Conservation (phyloP, 352 stramenopile species). For the Globisporangium ultimum region DNA sequence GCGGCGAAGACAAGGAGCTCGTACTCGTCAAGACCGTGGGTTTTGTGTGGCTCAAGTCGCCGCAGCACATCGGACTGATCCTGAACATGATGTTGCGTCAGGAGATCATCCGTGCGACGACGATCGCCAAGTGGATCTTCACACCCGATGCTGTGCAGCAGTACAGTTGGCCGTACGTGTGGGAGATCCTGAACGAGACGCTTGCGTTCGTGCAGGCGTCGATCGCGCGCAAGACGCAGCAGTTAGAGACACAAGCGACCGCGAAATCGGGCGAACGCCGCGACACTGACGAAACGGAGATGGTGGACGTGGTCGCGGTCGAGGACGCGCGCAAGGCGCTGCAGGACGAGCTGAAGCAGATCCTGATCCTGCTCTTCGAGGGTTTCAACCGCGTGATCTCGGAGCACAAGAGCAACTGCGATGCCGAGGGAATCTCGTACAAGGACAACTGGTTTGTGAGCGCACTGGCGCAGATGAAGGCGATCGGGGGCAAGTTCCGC, state of each 20-base stretch:
- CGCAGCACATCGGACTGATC: conserved; percentile 79
- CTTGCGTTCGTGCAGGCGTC: conserved; percentile 48
- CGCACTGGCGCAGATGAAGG: conserved; percentile 68
- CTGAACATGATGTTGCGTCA: conserved; percentile 80
- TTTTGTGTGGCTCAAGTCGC: conserved; percentile 78
- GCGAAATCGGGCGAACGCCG: not conserved
- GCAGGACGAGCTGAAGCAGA: conserved; percentile 45
- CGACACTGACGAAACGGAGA: conserved; percentile 37
- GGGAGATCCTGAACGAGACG: conserved; percentile 75
- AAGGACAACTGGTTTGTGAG: conserved; percentile 84
- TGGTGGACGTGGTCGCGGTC: conserved; percentile 39
- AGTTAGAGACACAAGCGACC: conserved; percentile 21
- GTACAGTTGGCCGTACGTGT: conserved; percentile 88
- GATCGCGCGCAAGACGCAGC: conserved; percentile 31
- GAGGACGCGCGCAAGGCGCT: conserved; percentile 36
- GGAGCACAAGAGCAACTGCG: conserved; percentile 77
- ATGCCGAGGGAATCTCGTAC: conserved; percentile 63
- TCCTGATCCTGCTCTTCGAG: conserved; percentile 55
- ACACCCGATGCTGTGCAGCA: conserved; percentile 78
- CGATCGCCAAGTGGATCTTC: conserved; percentile 80
- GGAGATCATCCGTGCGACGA: conserved; percentile 55
- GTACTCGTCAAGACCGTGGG: conserved; percentile 65
- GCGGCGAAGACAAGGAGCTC: conserved; percentile 44
- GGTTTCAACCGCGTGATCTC: conserved; percentile 71
- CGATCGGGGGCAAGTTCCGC: conserved; percentile 55